Conservation (phyloP, 495 filamentous ascomycete species). For the Entonaema liquescens region DNA sequence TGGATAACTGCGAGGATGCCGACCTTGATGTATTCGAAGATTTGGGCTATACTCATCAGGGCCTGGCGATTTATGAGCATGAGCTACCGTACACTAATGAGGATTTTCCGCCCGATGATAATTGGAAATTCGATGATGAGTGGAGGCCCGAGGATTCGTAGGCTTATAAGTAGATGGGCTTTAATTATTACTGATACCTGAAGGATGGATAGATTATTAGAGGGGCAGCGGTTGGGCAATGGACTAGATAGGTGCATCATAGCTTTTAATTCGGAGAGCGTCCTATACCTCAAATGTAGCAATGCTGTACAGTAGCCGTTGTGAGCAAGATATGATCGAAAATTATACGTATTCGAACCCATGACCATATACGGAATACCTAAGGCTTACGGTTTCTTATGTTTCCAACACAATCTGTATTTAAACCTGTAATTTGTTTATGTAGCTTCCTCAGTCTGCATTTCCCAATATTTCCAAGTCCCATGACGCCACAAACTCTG, state of each 20-base stretch:
- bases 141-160: neutral
- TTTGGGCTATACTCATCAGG: neutral
- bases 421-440: neutral
- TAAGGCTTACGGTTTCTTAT: too few relatives aligned
- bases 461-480: slow-evolving; percentile 30
- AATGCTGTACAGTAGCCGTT: neutral
- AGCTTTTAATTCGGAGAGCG: neutral
- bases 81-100: neutral
- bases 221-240: neutral
- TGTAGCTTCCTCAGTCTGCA: neutral
- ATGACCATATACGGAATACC: too few relatives aligned
- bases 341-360: neutral
- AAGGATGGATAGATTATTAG: neutral
- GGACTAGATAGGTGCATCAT: neutral
- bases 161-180: neutral
- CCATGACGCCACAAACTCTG: slow-evolving; percentile 13
- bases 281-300: neutral
- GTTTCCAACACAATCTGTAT: neutral
- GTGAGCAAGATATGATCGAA: neutral
- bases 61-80: neutral
- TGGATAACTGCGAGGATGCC: neutral
- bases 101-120: neutral
- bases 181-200: neutral
- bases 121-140: neutral
- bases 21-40: neutral